A percentile compares a stretch with the other conserved stretches of the same genome.
Conservation (phyloP, 1,139 yeast species). For the Arxiozyma bovina region DNA sequence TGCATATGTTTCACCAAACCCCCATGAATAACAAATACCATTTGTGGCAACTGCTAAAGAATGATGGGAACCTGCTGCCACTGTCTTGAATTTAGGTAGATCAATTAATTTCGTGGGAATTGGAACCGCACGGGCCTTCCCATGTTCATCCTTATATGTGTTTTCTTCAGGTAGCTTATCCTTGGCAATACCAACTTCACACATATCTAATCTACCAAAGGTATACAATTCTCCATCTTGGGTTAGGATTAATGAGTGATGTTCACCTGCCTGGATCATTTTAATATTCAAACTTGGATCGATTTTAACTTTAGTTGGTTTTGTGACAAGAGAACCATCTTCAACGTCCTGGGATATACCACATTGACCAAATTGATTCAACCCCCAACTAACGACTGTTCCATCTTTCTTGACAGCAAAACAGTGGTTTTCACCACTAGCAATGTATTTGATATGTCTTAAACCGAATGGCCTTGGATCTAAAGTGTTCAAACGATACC, state of each 20-base stretch:
- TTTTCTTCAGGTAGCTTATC: constrained; percentile 48
- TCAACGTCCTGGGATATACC: constrained; percentile 62
- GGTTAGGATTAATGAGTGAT: constrained; percentile 75
- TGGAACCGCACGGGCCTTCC: constrained; percentile 80
- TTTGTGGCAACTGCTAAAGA: constrained; percentile 76
- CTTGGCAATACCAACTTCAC: constrained; percentile 73
- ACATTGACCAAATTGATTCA: constrained; percentile 94
- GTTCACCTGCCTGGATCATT: constrained; percentile 82
- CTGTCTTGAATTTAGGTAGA: constrained; percentile 49
- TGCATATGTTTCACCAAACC: constrained; percentile 93
- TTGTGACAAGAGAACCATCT: constrained; percentile 73
- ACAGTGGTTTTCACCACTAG: constrained; percentile 93
- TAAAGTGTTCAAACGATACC: constrained; percentile 60
- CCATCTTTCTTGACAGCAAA: constrained; percentile 78
- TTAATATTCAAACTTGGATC: constrained; percentile 42
- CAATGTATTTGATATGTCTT: constrained; percentile 66
- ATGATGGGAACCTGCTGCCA: constrained; percentile 88
- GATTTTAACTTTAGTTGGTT: constrained; percentile 61
- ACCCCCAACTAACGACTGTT: constrained; percentile 80
- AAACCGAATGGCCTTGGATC: constrained; percentile 67
- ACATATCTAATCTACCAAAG: constrained; percentile 92
- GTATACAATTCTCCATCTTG: constrained; percentile 63
- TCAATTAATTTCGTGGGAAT: constrained; percentile 61
- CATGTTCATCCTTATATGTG: constrained; percentile 73
- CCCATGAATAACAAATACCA: constrained; percentile 92